These are phyloP conservation scores for Kodamaea fungicola DNA, from an alignment of 1,139 yeast genomes.

Conservation along the genomic window DNA sequence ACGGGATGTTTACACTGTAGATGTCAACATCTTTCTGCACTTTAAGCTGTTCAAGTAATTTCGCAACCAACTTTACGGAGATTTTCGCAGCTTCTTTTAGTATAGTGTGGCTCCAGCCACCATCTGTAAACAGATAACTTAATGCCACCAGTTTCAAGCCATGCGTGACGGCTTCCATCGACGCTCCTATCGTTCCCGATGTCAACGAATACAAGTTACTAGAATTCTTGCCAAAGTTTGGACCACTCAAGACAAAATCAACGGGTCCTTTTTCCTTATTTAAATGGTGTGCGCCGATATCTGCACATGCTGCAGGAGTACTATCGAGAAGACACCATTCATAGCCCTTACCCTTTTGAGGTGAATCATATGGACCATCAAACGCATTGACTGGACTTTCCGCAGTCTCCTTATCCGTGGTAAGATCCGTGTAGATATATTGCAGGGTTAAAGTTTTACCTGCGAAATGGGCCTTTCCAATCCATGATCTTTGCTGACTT, in stretches of 20 bases:
- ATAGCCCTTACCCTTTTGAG: conserved; percentile 38
- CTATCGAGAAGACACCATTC: conserved; percentile 90
- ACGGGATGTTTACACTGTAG: conserved; percentile 82
- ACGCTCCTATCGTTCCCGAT: conserved; percentile 97
- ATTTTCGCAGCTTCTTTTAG: conserved; percentile 66
- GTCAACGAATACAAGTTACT: conserved; percentile 86
- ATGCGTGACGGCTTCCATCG: conserved; percentile 88
- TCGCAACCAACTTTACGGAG: conserved; percentile 58
- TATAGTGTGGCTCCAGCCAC: conserved; percentile 50
- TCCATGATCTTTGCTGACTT: conserved; percentile 77
- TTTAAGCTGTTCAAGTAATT: conserved; percentile 59
- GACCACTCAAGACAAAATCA: conserved; percentile 89
- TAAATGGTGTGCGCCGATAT: conserved; percentile 79
- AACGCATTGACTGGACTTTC: conserved; percentile 37
- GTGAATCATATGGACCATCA: conserved; percentile 66
- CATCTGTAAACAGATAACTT: conserved; percentile 70
- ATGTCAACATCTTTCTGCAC: conserved; percentile 51
- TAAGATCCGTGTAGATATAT: conserved; percentile 55
- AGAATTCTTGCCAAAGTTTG: conserved; percentile 92
- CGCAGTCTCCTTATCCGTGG: conserved; percentile 24
- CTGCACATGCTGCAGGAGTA: conserved; percentile 95
- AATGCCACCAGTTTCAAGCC: conserved; percentile 75
- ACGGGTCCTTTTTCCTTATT: conserved; percentile 53
- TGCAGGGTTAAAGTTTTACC: conserved; percentile 70
- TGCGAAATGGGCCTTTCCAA: conserved; percentile 94